Evolutionary conservation across 2,329 filamentous ascomycete species (phyloP), one percentile per base, ranked within the genome.

Genomic region (Laburnicola sp.): DNA sequence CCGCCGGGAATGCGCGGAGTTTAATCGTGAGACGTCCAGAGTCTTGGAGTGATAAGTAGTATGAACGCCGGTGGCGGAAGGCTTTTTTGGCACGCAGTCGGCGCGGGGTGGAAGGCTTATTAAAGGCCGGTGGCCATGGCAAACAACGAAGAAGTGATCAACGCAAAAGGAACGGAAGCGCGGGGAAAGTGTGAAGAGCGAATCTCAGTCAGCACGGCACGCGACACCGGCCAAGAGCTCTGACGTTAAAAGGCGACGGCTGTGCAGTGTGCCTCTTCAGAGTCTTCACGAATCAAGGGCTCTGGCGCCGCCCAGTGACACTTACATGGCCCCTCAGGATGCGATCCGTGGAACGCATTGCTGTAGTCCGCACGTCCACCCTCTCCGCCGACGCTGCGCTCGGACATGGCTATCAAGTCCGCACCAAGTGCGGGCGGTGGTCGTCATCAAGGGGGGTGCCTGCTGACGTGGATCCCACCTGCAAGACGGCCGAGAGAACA

Each of bases 201-300:
- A n/a, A 28, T n/a, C n/a, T n/a, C n/a, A 40, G 28, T 37, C 43
- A 37, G 43, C 43, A 30, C 11, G 37, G 45, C 58, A 62, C 58
- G 51, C 55, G 60, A 60, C 55, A 50, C 6, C 28, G 7, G 52
- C 49, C 51, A 55, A 56, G 50, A 25, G 25, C 51, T 43, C 48
- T 61, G 54, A 57, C 57, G 51, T 47, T 32, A 45, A 39, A n/a
- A n/a, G 45, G 30, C 51, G 50, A 55, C 60, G 59, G 60, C 59
- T 62, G 60, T 47, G 51, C 48, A 22, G 32, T 16, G 37, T 8
- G 32, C 4, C 23, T 35, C 43, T n/a, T n/a, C n/a, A 10, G 32
- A 28, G 9, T 7, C 26, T 22, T 34, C n/a, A 36, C 45, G 36
- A 47, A 47, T 46, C 34, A 25, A 6, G 5, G 34, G 5, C 2